A percentile compares a stretch with the other conserved stretches of the same genome.
These are phyloP conservation scores for Cochlearia excelsa DNA, from an alignment of 345 rosid genomes.

Conservation along the genomic window DNA sequence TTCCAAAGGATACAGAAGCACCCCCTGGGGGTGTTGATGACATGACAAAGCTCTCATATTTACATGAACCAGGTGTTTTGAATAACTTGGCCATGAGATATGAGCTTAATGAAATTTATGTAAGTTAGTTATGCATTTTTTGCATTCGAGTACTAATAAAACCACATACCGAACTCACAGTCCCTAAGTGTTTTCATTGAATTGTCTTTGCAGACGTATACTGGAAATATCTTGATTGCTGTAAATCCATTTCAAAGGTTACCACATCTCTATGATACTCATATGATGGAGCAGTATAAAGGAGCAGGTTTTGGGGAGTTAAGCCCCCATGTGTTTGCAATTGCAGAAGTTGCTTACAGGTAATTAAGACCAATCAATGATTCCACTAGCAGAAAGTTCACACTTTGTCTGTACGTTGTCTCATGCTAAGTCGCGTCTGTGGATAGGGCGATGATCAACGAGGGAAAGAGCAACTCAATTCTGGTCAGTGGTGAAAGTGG, in stretches of 20 bases:
- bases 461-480: constrained; percentile 99
- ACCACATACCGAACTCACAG: neutral
- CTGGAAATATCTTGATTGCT: constrained; percentile 96
- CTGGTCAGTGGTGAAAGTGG: constrained; percentile 99
- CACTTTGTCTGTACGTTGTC: constrained; percentile 12
- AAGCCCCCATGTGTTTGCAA: constrained; percentile 98
- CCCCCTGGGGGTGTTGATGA: constrained; percentile 99
- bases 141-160: constrained; percentile 6
- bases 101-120: constrained; percentile 97
- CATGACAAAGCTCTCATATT: constrained; percentile 98
- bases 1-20: constrained; percentile 95
- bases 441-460: constrained; percentile 91
- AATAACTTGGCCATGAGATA: constrained; percentile 91
- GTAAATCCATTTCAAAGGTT: constrained; percentile 98
- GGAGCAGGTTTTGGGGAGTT: constrained; percentile 98
- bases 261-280: constrained; percentile 96
- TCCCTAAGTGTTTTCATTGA: constrained; percentile 21
- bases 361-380: constrained; percentile 29
- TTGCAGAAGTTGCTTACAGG: constrained; percentile 99
- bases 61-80: constrained; percentile 98
- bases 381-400: constrained; percentile 18
- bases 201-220: constrained; percentile 69
- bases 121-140: constrained; percentile 42
- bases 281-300: constrained; percentile 99
- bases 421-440: constrained; percentile 35